phyloP scores from a whole-genome alignment of 768 basidiomycete species.

The Neoboletus subvelutipes region DNA sequence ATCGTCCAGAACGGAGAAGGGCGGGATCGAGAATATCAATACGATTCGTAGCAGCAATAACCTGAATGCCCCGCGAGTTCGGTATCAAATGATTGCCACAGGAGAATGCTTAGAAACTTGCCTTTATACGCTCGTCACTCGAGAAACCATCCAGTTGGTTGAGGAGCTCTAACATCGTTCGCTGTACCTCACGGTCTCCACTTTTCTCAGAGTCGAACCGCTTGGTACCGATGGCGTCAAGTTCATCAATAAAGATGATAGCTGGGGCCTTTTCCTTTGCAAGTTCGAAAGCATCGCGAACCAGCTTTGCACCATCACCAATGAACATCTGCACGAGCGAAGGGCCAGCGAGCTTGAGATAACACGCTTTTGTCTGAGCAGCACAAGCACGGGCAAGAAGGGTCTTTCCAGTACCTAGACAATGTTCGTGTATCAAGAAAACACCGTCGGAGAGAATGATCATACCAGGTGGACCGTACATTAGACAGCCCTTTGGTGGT shows the following conservation, averaged over 20 bases:
- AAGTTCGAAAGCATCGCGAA: constrained; percentile 96
- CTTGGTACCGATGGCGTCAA: constrained; percentile 99
- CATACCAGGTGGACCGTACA: constrained; percentile 97
- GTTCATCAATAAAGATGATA: constrained; percentile 98
- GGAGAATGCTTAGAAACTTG: constrained; percentile 26
- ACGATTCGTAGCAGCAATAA: constrained; percentile 97
- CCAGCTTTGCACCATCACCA: constrained; percentile 98
- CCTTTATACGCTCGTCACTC: constrained; percentile 97
- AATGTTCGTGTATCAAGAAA: not conserved
- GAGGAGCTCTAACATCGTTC: constrained; percentile 98
- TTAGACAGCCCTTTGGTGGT: constrained; percentile 95
- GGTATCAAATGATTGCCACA: not conserved
- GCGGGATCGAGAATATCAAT: constrained; percentile 99
- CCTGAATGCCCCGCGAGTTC: constrained; percentile 47
- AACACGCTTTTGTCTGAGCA: constrained; percentile 96
- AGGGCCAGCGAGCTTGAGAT: constrained; percentile 95
- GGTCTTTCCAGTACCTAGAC: constrained; percentile 90
- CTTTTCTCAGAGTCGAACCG: constrained; percentile 99
- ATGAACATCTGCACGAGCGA: constrained; percentile 99
- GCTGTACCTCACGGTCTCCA: constrained; percentile 98
- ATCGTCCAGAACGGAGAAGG: constrained; percentile 94
- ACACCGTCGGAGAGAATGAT: not conserved
- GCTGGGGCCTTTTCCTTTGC: constrained; percentile 98
- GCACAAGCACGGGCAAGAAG: constrained; percentile 97
- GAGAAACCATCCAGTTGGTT: constrained; percentile 99